Percentiles rank a stretch among this genome's conserved stretches.
phyloP scores from a whole-genome alignment of 352 stramenopile genomes.

The Stephanocyclus meneghinianus region DNA sequence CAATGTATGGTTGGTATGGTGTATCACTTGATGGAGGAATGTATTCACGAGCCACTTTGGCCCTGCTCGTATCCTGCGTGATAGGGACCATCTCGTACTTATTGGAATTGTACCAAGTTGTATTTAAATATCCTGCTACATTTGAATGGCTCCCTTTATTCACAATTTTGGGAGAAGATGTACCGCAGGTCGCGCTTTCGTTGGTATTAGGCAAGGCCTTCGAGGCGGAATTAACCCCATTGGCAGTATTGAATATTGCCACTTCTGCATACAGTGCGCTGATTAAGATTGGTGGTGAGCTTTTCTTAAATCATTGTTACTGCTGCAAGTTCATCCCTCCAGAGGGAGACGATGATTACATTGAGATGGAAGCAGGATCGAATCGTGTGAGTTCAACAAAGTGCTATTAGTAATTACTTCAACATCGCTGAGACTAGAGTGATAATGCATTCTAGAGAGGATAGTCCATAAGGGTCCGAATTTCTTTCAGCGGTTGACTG shows the following conservation, averaged over 20 bases:
- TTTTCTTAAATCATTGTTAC: constrained; percentile 40
- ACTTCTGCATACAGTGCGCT: constrained; percentile 24
- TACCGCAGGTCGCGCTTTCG: constrained; percentile 25
- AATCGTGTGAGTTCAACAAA: too few relatives aligned
- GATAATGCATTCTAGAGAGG: too few relatives aligned
- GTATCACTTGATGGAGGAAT: background rate
- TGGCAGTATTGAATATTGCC: constrained; percentile 34
- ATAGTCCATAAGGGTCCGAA: too few relatives aligned
- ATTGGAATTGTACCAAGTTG: constrained; percentile 22
- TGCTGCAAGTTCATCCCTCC: constrained; percentile 22
- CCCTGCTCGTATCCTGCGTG: constrained; percentile 15
- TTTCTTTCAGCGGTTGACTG: too few relatives aligned
- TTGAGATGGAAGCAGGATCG: constrained; percentile 7
- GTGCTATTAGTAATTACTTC: too few relatives aligned
- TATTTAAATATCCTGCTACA: constrained; percentile 19
- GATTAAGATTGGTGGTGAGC: constrained; percentile 30
- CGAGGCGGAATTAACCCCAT: background rate
- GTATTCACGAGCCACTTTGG: constrained; percentile 12
- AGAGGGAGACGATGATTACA: constrained; percentile 9
- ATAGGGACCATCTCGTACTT: constrained; percentile 19
- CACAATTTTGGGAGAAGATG: constrained; percentile 24
- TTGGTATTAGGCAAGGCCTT: constrained; percentile 13
- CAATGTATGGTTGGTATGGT: constrained; percentile 22
- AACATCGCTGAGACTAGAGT: too few relatives aligned
- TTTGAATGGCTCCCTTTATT: constrained; percentile 23